Evolutionary conservation across 2,329 filamentous ascomycete genomes (phyloP), one percentile per base, ranked within the genome.

Genomic region (Aspergillus sp.): DNA sequence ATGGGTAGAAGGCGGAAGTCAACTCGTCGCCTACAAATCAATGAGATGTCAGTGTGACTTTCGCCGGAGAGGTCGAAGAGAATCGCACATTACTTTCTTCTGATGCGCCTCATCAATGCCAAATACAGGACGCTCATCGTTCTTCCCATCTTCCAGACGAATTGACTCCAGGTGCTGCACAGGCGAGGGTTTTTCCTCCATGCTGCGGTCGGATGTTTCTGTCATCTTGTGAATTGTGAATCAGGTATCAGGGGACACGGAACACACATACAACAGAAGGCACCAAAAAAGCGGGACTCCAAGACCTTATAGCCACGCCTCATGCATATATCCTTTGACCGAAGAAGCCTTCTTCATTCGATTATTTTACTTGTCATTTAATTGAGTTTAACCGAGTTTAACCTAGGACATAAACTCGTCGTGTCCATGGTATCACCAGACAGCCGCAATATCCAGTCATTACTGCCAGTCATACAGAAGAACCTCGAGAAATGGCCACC

Each of bases 1-100:
- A 74, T 74, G 4, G 75, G 74, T 12, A 78, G 71, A 1, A 77
- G 68, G 20, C 75, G 70, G 44, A 69, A 57, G 59, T 78, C 76
- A 30, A 63, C 24, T 5, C 59, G 55, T 45, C 59, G 59, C 39
- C 61, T 63, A 36, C 18, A 18, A 7, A 15, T 36, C 15, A 7
- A 5, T n/a, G 11, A 20, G n/a, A 17, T 38, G 36, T 53, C 26
- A 53, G 51, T 32, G 4, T 18, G 3, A 9, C 5, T 1, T 7
- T 41, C 1, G 9, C 6, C 5, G 3, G 17, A 15, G 6, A 30
- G 13, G 13, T 26, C 5, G 9, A n/a, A 15, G 18, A 3, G 9
- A 20, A 36, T 48, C 51, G n/a, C 42, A 60, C 58, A 60, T 60
- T 15, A 60, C 54, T 49, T 34, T 57, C 36, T 60, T 60, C 24